Conservation (phyloP, 495 filamentous ascomycete genomes). For the Talaromyces thailandensis region DNA sequence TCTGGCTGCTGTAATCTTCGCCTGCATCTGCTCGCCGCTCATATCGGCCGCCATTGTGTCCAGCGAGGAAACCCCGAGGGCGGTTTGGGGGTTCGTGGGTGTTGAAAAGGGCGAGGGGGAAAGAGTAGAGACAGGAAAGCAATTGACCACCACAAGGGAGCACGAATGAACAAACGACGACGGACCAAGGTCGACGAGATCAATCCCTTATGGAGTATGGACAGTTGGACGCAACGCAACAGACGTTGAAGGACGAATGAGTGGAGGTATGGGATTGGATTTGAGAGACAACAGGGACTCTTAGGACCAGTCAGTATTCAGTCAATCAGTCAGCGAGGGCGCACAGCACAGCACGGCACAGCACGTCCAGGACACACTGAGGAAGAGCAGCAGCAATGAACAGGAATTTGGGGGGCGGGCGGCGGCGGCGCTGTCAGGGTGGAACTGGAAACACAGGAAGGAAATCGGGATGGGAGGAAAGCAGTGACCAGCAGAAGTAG, state of each 20-base stretch:
- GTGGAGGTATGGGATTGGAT: background rate
- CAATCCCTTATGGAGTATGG: background rate
- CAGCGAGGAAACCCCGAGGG: slow-evolving; percentile 4
- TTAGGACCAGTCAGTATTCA: background rate
- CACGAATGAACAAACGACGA: background rate
- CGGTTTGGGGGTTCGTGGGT: background rate
- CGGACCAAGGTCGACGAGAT: background rate
- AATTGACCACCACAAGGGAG: background rate
- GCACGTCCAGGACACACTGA: background rate
- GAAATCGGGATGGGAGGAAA: background rate
- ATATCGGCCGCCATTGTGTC: slow-evolving; percentile 50
- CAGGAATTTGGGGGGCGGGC: slow-evolving; percentile 1
- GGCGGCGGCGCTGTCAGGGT: background rate
- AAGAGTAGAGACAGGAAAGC: background rate
- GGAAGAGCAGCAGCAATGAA: background rate
- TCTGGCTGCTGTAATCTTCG: slow-evolving; percentile 89
- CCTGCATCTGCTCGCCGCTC: slow-evolving; percentile 66
- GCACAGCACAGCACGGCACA: background rate
- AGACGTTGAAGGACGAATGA: background rate
- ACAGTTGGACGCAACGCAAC: background rate
- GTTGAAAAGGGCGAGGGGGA: slow-evolving; percentile 5
- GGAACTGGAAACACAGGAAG: background rate
- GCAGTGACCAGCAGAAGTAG: background rate
- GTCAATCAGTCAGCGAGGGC: background rate
- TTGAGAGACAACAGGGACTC: background rate